Percentiles rank a stretch among this genome's conserved stretches.
phyloP scores from a whole-genome alignment of 176 grass and related monocot genomes.

The Ampelocalamus luodianensis region DNA sequence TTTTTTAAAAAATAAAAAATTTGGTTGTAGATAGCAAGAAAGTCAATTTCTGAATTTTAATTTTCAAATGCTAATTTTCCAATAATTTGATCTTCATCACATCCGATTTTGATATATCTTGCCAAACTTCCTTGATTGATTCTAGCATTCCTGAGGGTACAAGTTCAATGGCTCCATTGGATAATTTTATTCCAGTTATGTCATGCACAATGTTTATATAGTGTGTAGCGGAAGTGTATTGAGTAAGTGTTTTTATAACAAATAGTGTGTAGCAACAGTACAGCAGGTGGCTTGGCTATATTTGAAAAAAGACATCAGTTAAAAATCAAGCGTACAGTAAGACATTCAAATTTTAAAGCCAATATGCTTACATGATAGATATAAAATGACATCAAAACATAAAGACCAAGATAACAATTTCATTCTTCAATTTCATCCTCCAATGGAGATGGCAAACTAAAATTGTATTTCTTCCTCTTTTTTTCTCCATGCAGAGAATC shows the following conservation, averaged over 20 bases:
- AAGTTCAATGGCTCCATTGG: background rate
- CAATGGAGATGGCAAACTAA: background rate
- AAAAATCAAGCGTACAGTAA: no score
- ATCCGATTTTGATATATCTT: constrained; percentile 19
- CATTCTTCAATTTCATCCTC: background rate
- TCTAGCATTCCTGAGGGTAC: background rate
- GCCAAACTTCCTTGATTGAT: constrained; percentile 28
- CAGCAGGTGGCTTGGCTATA: no score
- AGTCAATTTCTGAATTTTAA: background rate
- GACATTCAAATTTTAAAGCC: no score
- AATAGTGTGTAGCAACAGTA: background rate
- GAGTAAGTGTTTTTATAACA: constrained; percentile 1
- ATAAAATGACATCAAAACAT: background rate
- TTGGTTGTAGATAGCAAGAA: background rate
- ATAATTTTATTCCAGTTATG: constrained; percentile 21
- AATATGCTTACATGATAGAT: background rate
- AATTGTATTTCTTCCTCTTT: background rate
- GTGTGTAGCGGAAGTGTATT: background rate
- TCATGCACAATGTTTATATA: background rate
- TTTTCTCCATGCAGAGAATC: background rate
- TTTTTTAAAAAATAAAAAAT: background rate
- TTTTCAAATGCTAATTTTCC: background rate
- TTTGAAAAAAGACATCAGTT: no score
- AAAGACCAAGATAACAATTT: background rate
- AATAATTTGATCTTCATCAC: background rate